A percentile compares a stretch with the other conserved stretches of the same genome.
These are phyloP conservation scores for Funneliformis caledonium DNA, from an alignment of 371 early-diverging fungal genomes.

Conservation along the genomic window DNA sequence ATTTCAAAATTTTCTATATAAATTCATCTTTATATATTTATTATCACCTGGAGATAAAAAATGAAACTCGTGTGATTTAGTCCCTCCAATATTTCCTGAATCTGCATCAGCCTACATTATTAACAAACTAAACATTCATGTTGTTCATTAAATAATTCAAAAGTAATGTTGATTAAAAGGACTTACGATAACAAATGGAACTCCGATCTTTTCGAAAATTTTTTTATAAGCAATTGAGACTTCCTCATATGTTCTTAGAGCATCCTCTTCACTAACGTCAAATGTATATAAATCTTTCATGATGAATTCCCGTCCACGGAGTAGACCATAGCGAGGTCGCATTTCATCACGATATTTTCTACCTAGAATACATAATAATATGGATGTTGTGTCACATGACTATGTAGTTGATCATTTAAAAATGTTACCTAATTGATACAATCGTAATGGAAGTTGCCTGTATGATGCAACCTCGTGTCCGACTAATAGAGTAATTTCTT, in stretches of 20 bases:
- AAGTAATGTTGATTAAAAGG: neutral
- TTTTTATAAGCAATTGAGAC: conserved; percentile 74
- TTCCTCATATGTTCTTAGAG: conserved; percentile 72
- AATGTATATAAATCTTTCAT: conserved; percentile 96
- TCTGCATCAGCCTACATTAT: conserved; percentile 63
- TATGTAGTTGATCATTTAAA: neutral
- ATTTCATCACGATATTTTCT: conserved; percentile 87
- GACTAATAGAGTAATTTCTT: conserved; percentile 84
- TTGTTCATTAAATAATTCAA: neutral
- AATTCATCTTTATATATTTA: neutral
- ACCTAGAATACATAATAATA: conserved; percentile 42
- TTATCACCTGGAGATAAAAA: conserved; percentile 65
- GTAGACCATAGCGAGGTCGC: conserved; percentile 80
- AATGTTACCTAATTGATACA: conserved; percentile 82
- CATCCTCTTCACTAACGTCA: conserved; percentile 71
- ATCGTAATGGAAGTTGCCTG: conserved; percentile 79
- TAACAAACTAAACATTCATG: neutral
- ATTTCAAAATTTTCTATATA: neutral
- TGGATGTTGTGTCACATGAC: neutral
- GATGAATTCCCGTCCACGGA: conserved; percentile 89
- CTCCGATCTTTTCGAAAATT: conserved; percentile 75
- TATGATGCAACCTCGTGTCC: conserved; percentile 68
- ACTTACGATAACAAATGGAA: conserved; percentile 76
- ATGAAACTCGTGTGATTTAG: conserved; percentile 89
- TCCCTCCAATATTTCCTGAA: conserved; percentile 90